Evolutionary conservation across 2,329 filamentous ascomycete genomes (phyloP), one percentile per base, ranked within the genome.

Genomic region (Fusarium globosum): DNA sequence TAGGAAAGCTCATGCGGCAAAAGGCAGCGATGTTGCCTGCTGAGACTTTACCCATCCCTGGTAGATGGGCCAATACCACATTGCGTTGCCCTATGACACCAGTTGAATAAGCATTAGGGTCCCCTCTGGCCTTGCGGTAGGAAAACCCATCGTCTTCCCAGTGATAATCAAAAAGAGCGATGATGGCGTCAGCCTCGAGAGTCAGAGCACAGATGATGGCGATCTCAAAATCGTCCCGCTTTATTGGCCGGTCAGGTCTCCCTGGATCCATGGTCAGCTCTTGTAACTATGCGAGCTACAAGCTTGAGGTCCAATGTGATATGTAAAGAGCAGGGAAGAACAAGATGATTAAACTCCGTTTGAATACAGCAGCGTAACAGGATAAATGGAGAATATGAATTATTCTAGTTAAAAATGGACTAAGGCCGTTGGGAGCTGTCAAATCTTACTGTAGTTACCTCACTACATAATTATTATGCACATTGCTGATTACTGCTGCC

Each of bases 401-500:
- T n/a, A n/a, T n/a, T n/a, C n/a, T 41, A 41, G 39, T 41, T 41
- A n/a, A 13, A n/a, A 21, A 41, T 41, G 9, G 20, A 41, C 20
- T 8, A 39, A 39, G 8, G 20, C 7, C 6, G 20, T 6, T 1
- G 1, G 20, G 20, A 8, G n/a, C n/a, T n/a, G n/a, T n/a, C n/a
- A n/a, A n/a, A n/a, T n/a, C n/a, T n/a, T n/a, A n/a, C n/a, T n/a
- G n/a, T n/a, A n/a, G n/a, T n/a, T n/a, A n/a, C n/a, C n/a, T n/a
- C n/a, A n/a, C n/a, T n/a, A n/a, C n/a, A n/a, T n/a, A n/a, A n/a
- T n/a, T n/a, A n/a, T n/a, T n/a, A n/a, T n/a, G n/a, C n/a, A n/a
- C n/a, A n/a, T n/a, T n/a, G n/a, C n/a, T n/a, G 0, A 20, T 20
- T 20, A 12, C 18, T 38, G 36, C 18, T 20, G 39, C 39, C 39